phyloP scores from a whole-genome alignment of 257 asterid genomes.

The Nicotiana attenuata region DNA sequence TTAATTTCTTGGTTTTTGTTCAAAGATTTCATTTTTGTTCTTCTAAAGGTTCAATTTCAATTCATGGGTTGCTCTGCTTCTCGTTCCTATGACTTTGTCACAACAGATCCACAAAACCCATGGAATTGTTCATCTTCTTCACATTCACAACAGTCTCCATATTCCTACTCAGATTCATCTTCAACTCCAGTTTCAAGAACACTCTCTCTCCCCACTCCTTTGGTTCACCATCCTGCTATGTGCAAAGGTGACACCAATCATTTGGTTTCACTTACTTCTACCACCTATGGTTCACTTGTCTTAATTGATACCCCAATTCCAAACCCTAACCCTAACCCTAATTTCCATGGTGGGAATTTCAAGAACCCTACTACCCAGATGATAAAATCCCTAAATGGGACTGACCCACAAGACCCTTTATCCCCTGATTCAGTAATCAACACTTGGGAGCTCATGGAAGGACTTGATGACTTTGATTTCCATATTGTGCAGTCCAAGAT shows the following conservation, averaged over 20 bases:
- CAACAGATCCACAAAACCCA: constrained; percentile 13
- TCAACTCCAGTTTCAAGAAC: constrained; percentile 39
- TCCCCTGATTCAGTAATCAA: constrained; percentile 92
- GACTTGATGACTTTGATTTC: constrained; percentile 64
- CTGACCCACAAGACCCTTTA: constrained; percentile 39
- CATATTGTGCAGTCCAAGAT: constrained; percentile 44
- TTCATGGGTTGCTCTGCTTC: constrained; percentile 43
- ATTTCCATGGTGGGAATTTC: not conserved
- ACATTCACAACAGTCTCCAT: constrained; percentile 10
- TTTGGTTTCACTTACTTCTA: constrained; percentile 75
- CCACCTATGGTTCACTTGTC: constrained; percentile 82
- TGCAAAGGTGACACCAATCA: constrained; percentile 57
- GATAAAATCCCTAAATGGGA: constrained; percentile 11
- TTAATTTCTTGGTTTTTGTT: not conserved
- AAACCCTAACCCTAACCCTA: constrained; percentile 17
- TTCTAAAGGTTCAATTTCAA: not conserved
- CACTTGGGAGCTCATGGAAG: constrained; percentile 99
- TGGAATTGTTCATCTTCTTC: constrained; percentile 23
- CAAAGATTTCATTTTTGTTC: not conserved
- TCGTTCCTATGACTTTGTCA: constrained; percentile 16
- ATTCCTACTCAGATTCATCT: constrained; percentile 18
- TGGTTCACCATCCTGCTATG: constrained; percentile 38
- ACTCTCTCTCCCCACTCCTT: constrained; percentile 28
- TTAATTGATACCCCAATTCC: constrained; percentile 25
- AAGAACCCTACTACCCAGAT: constrained; percentile 14